Evolutionary conservation across 768 basidiomycete genomes (phyloP), one percentile per base, ranked within the genome.

Genomic region (Lepiota venenata): DNA sequence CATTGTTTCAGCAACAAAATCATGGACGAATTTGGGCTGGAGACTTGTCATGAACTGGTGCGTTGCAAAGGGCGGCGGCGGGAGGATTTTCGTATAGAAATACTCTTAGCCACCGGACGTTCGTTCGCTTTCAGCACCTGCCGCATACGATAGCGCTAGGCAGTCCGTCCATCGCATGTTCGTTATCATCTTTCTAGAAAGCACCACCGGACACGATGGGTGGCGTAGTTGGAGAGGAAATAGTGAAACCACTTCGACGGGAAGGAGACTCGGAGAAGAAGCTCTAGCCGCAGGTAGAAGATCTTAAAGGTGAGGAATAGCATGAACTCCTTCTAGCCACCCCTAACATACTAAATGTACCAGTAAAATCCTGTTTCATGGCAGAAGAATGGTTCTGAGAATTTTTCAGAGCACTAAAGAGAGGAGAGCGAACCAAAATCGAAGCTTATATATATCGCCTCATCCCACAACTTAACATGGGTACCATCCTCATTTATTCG

Each of bases 111-210:
- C 84, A 93, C 67, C 86, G 94, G 16, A 98, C 96, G 0, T 78
- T 89, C 2, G 77, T 91, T 3, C 90, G 94, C 6, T 75, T 99
- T 8, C 81, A 88, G 63, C 96, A 91, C 62, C 94, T 97, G 4
- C 93, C 97, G 0, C 94, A 98, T 64, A 81, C 84, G 15, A 82
- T 98, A 6, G 93, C 94, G 2, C 67, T 97, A 7, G 91, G 90
- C 6, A 87, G 88, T 61, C 67, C 98, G 22, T 96, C 91, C 65
- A 81, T 91, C 7, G 87, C 93, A 9, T 79, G 87, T 0, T 79
- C 94, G 10, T 74, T 98, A 4, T 75, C 82, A 10, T 84, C 87
- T 2, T 85, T 87, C 58, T 88, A 91, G 56, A 77, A 80, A 35
- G 78, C 80, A 15, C 68, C 73, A 14, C 68, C 78, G 16, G 66